Conservation (phyloP, 2,329 filamentous ascomycete species). For the Fusarium sp. region DNA sequence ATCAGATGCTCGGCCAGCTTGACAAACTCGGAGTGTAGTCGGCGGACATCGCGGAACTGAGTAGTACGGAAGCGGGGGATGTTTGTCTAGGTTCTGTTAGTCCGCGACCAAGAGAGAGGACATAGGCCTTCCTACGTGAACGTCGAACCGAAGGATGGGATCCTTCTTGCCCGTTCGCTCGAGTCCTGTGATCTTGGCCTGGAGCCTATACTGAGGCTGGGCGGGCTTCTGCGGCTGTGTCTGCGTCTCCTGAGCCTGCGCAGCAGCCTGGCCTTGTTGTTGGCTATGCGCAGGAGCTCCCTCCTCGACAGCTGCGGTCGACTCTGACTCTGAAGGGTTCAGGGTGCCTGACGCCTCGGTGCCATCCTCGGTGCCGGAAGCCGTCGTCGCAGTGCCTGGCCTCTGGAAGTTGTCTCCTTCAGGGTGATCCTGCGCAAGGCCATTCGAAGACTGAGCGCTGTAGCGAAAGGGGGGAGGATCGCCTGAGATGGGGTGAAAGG, state of each 20-base stretch:
- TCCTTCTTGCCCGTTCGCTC: slow-evolving; percentile 97
- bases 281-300: slow-evolving; percentile 38
- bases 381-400: slow-evolving; percentile 61
- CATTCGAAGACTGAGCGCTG: slow-evolving; percentile 57
- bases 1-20: slow-evolving; percentile 97
- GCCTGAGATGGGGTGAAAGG: slow-evolving; percentile 56
- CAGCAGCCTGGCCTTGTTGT: slow-evolving; percentile 44
- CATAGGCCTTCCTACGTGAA: slow-evolving; percentile 74
- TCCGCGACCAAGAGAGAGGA: not conserved
- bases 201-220: slow-evolving; percentile 83
- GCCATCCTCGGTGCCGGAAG: slow-evolving; percentile 57
- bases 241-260: slow-evolving; percentile 54
- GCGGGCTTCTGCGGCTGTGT: slow-evolving; percentile 71
- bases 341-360: slow-evolving; percentile 50
- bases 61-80: slow-evolving; percentile 98
- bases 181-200: slow-evolving; percentile 93
- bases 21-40: slow-evolving; percentile 93
- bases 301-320: slow-evolving; percentile 31
- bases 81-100: slow-evolving; percentile 78
- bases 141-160: slow-evolving; percentile 92
- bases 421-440: slow-evolving; percentile 51
- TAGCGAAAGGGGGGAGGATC: slow-evolving; percentile 60
- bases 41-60: slow-evolving; percentile 96
- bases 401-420: slow-evolving; percentile 56
- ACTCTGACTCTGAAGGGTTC: slow-evolving; percentile 33